Evolutionary conservation across 805 yeast species (phyloP).

Genomic region (Yarrowia sp.): DNA sequence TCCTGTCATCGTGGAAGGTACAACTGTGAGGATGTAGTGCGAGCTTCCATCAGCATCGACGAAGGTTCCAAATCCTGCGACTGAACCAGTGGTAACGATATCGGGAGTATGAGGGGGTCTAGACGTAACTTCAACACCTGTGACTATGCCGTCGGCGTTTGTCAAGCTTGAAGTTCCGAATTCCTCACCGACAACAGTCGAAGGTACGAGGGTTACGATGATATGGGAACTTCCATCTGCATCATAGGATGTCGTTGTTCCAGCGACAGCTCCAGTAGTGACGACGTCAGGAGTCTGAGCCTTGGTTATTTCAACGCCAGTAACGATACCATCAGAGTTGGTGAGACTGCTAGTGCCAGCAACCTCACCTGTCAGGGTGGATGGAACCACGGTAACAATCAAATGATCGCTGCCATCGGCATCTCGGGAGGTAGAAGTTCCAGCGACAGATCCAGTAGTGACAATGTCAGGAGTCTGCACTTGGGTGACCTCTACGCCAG

Average conservation of each 20-base stretch:
- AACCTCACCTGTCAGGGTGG: neutral
- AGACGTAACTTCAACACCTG: no score
- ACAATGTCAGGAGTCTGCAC: neutral
- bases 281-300: neutral
- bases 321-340: neutral
- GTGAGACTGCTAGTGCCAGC: neutral
- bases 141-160: no score
- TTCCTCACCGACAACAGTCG: neutral
- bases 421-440: neutral
- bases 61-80: neutral
- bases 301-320: neutral
- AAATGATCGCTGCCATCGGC: neutral
- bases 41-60: neutral
- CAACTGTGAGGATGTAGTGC: neutral
- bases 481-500: neutral
- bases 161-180: no score
- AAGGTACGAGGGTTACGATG: neutral
- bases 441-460: neutral
- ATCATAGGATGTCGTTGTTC: neutral
- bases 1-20: neutral
- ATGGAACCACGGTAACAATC: neutral
- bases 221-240: neutral
- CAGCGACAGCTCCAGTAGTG: neutral
- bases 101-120: no score
- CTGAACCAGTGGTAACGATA: neutral